Conservation (phyloP, 305 asterid species). For the Rubia tinctorum region DNA sequence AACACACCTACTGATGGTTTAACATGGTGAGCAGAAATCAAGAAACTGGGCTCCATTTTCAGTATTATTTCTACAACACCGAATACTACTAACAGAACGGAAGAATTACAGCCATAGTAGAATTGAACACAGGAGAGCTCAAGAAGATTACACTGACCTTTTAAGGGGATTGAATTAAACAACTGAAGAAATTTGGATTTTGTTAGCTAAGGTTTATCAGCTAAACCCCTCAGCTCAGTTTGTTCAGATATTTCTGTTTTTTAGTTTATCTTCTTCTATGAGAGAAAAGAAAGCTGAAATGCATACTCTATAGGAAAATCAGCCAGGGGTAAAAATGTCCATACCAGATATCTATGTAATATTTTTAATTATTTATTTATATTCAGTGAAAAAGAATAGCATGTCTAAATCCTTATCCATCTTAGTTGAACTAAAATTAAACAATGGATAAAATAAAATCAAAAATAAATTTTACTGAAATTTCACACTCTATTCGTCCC, state of each 20-base stretch:
- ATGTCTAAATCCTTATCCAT: no score
- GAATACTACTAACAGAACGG: conserved; percentile 19
- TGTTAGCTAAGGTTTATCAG: conserved; percentile 22
- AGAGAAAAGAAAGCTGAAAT: not conserved
- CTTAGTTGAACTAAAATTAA: no score
- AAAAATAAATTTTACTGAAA: no score
- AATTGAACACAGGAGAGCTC: not conserved
- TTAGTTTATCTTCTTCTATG: not conserved
- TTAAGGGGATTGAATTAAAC: not conserved
- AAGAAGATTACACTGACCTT: conserved; percentile 16
- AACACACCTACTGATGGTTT: conserved; percentile 40
- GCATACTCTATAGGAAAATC: not conserved
- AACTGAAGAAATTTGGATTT: not conserved
- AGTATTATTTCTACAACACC: conserved; percentile 18
- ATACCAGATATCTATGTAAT: not conserved
- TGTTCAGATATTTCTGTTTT: not conserved
- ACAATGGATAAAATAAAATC: no score
- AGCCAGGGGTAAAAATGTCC: conserved; percentile 14
- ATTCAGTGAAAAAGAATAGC: no score
- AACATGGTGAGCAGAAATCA: conserved; percentile 42
- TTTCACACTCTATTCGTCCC: no score
- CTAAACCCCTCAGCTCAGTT: conserved; percentile 10
- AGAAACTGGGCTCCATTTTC: conserved; percentile 53
- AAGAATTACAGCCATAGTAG: conserved; percentile 11
- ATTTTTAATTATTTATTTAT: not conserved